Conservation (phyloP, 1,139 yeast genomes). For the Magnusiomyces magnusii region DNA sequence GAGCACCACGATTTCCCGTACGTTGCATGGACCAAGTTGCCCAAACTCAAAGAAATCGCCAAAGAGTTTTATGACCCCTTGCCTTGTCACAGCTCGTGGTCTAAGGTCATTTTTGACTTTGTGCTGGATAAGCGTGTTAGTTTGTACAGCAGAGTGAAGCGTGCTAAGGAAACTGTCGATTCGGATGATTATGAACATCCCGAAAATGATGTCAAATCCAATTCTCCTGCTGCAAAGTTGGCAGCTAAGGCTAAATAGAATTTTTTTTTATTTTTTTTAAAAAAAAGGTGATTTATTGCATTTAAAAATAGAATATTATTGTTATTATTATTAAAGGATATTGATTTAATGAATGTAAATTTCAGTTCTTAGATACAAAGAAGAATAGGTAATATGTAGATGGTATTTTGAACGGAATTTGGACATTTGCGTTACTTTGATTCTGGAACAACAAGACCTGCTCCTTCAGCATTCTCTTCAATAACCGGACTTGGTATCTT, state of each 20-base stretch:
- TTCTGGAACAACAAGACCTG: too few relatives aligned
- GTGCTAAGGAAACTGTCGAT: constrained; percentile 31
- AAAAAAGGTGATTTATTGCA: neutral
- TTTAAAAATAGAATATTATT: too few relatives aligned
- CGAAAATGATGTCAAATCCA: neutral
- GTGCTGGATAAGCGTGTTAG: constrained; percentile 58
- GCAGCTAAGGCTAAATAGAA: neutral
- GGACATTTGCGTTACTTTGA: too few relatives aligned
- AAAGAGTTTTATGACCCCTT: constrained; percentile 74
- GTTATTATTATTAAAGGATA: too few relatives aligned
- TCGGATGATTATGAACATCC: constrained; percentile 18
- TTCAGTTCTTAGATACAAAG: too few relatives aligned
- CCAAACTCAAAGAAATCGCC: constrained; percentile 58
- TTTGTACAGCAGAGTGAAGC: constrained; percentile 75
- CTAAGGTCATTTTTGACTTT: constrained; percentile 66
- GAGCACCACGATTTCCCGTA: constrained; percentile 96
- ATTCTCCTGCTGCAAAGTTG: neutral
- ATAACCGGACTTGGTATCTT: neutral
- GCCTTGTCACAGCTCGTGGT: constrained; percentile 75
- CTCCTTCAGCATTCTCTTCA: neutral
- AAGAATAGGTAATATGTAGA: too few relatives aligned
- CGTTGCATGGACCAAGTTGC: constrained; percentile 81
- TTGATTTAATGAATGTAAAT: too few relatives aligned
- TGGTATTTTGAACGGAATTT: too few relatives aligned
- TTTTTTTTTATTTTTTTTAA: neutral